phyloP scores from a whole-genome alignment of 1,284 basidiomycete species.

The Sporisorium graminicola region DNA sequence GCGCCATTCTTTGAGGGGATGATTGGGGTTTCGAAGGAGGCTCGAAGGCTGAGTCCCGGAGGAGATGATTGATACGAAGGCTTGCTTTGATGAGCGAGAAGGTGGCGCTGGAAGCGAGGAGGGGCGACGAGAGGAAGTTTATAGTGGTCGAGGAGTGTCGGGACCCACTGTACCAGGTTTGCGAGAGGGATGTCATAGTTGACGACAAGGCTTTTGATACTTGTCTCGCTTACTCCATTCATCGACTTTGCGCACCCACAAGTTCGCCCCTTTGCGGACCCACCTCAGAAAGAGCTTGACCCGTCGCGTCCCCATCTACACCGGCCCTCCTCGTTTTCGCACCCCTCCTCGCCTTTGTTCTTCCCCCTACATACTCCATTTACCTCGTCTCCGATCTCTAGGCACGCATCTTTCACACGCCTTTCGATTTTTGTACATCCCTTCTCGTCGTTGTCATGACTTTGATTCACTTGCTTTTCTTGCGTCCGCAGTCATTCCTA shows the following conservation, averaged over 20 bases:
- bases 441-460: neutral
- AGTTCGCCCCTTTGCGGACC: neutral
- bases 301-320: neutral
- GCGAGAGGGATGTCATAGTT: neutral
- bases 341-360: neutral
- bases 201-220: neutral
- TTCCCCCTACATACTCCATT: neutral
- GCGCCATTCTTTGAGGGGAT: conserved; percentile 61
- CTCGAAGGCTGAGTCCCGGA: too few species aligned
- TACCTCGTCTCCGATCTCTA: neutral
- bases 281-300: neutral
- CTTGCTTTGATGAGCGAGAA: too few species aligned
- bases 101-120: neutral
- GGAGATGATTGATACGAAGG: too few species aligned
- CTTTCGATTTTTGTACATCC: neutral
- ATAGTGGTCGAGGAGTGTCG: neutral
- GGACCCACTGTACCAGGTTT: neutral
- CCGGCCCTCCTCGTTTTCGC: neutral
- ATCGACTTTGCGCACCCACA: neutral
- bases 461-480: neutral
- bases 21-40: too few species aligned
- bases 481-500: neutral
- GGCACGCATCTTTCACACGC: neutral
- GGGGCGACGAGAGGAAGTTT: too few species aligned
- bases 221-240: neutral